Evolutionary conservation across 805 yeast genomes (phyloP), one percentile per base, ranked within the genome.

Genomic region (Isabelozyma gotoi): DNA sequence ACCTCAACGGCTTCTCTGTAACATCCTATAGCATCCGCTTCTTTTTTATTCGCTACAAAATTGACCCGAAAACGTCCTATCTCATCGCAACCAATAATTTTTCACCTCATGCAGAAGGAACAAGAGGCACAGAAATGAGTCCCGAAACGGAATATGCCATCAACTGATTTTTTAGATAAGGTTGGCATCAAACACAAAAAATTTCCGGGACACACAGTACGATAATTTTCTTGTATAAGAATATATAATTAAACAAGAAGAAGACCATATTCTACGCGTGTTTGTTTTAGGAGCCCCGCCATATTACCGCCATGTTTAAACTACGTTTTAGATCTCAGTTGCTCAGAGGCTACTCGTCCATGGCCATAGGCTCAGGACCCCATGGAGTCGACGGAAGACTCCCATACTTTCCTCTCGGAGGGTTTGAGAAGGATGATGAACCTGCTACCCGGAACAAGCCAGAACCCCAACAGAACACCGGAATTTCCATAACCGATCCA

Each of bases 401-500:
- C 4, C 74, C 74, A 5, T 27, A 35, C 1, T 33, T 41, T 16
- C 44, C 15, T 16, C 19, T 17, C 24, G 27, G 14, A 11, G 8
- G 11, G 11, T 15, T 33, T 18, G 19, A 11, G 27, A 18, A 19
- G 44, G 19, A 5, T 19, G 32, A 20, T 18, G 15, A 15, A n/a
- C n/a, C n/a, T n/a, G n/a, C n/a, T n/a, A n/a, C 14, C 5, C 18
- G 3, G 8, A 36, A 14, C 16, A 20, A 20, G 11, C 6, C 29
- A 4, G 7, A 19, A 5, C 15, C 31, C 10, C 19, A 20, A 8
- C 18, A n/a, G 35, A 16, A 31, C 19, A 33, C 44, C 3, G 50
- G 45, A 2, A 40, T 77, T 33, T 53, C 78, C 4, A 67, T 81
- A 20, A 84, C 90, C 0, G 91, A 85, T 56, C 90, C 91, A 0